A percentile compares a stretch with the other conserved stretches of the same genome.
These are phyloP conservation scores for Hypoxylon cercidicola DNA, from an alignment of 495 filamentous ascomycete genomes.

Conservation along the genomic window DNA sequence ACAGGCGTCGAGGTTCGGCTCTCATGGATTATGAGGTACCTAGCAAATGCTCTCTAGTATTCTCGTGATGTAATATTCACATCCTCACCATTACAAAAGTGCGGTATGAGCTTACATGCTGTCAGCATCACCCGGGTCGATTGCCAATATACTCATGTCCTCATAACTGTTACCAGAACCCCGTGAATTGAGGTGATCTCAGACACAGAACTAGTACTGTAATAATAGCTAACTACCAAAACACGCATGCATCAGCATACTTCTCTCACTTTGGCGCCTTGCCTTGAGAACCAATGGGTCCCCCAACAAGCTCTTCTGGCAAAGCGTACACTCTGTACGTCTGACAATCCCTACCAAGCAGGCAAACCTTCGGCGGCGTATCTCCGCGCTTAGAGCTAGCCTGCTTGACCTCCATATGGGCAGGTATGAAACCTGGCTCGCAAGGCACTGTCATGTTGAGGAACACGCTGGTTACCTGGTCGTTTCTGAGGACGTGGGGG, in stretches of 20 bases:
- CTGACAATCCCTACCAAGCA: constrained; percentile 56
- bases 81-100: no score
- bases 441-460: constrained; percentile 43
- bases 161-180: no score
- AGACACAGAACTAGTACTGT: no score
- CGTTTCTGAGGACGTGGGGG: constrained; percentile 41
- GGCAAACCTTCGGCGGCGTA: constrained; percentile 54
- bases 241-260: not conserved
- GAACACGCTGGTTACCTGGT: constrained; percentile 34
- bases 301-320: constrained; percentile 41
- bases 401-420: constrained; percentile 59
- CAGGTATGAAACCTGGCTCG: constrained; percentile 51
- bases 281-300: not conserved
- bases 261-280: not conserved
- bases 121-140: no score
- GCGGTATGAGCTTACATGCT: no score
- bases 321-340: constrained; percentile 56
- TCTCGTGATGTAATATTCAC: no score
- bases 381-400: constrained; percentile 48
- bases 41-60: no score
- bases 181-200: no score
- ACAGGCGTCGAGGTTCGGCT: no score
- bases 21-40: no score
- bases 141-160: no score
- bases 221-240: no score